Base-by-base conservation (phyloP, 2,329 filamentous ascomycete species). In the Paraphaeosphaeria minitans region DNA sequence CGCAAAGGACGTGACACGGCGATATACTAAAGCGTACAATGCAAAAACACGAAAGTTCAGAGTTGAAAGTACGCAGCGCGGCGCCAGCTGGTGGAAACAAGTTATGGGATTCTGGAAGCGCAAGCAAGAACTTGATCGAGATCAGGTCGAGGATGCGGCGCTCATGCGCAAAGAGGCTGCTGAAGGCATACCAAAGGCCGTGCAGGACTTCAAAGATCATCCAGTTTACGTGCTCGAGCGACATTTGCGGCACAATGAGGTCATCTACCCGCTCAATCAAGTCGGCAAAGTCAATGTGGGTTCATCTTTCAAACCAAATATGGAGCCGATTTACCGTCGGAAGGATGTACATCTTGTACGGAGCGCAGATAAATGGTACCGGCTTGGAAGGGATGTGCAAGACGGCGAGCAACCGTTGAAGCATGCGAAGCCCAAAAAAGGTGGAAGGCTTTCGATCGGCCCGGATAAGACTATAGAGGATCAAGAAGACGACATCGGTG, bases 351-450 rank as follows among this genome's bases (percentile, higher is more conserved):
- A 91, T 53, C 70, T 87, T 5, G 92, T 92, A 1, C 86, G 88
- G 61, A 96, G 88, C 61, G 88, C 87, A 3, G 92, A 96, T 65
- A 92, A 90, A 63, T 99, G 95, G 96, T 97, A 95, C 75, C 87
- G 93, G 2, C 78, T 94, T 59, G 95, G 95, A 0, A 84, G 92
- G 27, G 89, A 93, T 63, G 86, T 99, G 8, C 91, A 87, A 46
- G 65, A 66, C 14, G 87, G 89, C 14, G 91, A 97, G 73, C 89
- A 95, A 56, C 92, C 95, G 0, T 83, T 91, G 14, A 98, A 97
- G 73, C 89, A 89, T 72, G 75, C 81, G 35, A 76, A 46, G 75
- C 74, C 67, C 33, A 78, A 73, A 55, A 75, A 71, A 58, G 62
- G 59, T 2, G 58, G 66, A 49, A 64, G 64, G 9, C 51, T 61